Conservation (phyloP, 441 rosid genomes). For the Adansonia rubrostipa region DNA sequence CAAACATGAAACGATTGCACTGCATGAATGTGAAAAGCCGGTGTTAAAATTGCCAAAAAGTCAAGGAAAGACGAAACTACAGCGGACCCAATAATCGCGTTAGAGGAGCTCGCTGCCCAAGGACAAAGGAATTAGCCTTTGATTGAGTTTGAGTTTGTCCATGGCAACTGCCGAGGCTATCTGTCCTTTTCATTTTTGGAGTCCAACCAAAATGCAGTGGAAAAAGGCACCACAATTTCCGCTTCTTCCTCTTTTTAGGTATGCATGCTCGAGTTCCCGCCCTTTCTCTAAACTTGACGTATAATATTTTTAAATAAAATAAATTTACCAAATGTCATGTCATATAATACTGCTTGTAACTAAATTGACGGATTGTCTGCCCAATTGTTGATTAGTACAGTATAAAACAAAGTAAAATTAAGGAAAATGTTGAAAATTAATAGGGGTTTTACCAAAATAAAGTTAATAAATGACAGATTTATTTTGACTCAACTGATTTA, state of each 20-base stretch:
- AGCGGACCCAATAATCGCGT: constrained; percentile 19
- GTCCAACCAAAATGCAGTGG: not conserved
- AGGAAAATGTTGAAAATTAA: not conserved
- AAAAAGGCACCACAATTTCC: constrained; percentile 11
- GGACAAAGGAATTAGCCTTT: constrained; percentile 13
- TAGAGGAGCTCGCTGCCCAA: constrained; percentile 24
- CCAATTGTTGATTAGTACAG: not conserved
- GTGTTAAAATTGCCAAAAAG: not conserved
- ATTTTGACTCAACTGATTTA: too few relatives aligned
- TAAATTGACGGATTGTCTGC: not conserved
- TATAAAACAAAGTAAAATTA: not conserved
- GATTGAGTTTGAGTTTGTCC: not conserved
- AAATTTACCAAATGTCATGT: not conserved
- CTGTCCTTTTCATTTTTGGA: constrained; percentile 17
- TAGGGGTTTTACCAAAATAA: too few relatives aligned
- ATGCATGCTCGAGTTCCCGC: not conserved
- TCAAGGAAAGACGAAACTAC: not conserved
- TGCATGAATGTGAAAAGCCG: not conserved
- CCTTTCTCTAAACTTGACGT: not conserved
- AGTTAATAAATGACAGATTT: too few relatives aligned
- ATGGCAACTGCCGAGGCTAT: not conserved
- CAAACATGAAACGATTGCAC: not conserved
- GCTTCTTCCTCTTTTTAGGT: constrained; percentile 2
- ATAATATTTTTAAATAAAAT: not conserved
- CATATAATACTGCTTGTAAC: not conserved